Conservation (phyloP, 345 rosid species). For the Corchorus capsularis region DNA sequence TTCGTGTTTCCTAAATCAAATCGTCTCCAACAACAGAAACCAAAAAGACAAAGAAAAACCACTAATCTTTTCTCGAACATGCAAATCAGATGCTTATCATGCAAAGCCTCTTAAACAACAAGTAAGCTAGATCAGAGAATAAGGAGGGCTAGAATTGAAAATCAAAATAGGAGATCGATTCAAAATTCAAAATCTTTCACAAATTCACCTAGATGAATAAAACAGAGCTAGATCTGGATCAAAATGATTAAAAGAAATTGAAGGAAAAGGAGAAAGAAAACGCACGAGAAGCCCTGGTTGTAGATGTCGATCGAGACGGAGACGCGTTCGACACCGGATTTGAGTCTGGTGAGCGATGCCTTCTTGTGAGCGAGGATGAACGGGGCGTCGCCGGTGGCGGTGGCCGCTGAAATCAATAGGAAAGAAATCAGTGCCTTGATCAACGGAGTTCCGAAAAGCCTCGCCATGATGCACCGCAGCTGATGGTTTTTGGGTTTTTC, state of each 20-base stretch:
- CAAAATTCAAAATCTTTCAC: neutral
- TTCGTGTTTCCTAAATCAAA: neutral
- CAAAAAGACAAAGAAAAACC: neutral
- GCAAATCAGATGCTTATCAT: slow-evolving; percentile 8
- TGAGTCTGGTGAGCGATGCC: slow-evolving; percentile 75
- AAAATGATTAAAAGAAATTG: neutral
- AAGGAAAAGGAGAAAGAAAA: slow-evolving; percentile 4
- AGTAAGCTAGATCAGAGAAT: neutral
- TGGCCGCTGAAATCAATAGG: slow-evolving; percentile 48
- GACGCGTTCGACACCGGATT: slow-evolving; percentile 89
- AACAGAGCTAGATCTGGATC: slow-evolving; percentile 22
- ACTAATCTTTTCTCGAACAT: neutral
- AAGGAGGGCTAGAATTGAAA: neutral
- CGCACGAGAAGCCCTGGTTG: slow-evolving; percentile 92
- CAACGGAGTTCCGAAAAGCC: slow-evolving; percentile 31
- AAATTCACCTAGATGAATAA: neutral
- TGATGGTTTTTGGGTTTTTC: neutral
- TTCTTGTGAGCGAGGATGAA: slow-evolving; percentile 94
- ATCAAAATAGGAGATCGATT: neutral
- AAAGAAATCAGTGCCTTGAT: slow-evolving; percentile 42
- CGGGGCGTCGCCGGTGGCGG: slow-evolving; percentile 72
- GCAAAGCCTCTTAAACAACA: neutral
- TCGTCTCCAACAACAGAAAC: neutral
- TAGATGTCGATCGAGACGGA: slow-evolving; percentile 79
- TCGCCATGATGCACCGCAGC: slow-evolving; percentile 22